Conservation (phyloP, 2,329 filamentous ascomycete genomes). For the Pseudogymnoascus sp. region DNA sequence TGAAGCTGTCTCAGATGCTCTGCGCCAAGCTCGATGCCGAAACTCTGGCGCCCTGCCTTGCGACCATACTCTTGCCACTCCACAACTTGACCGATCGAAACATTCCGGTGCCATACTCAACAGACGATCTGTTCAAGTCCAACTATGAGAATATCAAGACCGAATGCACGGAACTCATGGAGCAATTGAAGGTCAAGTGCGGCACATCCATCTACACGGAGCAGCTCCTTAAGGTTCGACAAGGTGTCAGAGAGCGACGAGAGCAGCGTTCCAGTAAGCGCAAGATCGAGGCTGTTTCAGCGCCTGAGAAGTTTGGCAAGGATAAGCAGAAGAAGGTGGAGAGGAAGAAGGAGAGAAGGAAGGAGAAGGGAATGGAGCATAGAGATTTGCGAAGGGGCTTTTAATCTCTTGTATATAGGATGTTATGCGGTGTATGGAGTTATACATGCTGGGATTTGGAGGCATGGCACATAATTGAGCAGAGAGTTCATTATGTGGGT, state of each 20-base stretch:
- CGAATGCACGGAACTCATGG: slow-evolving; percentile 69
- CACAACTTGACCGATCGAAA: slow-evolving; percentile 77
- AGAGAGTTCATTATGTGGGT: not conserved
- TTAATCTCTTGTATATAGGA: slow-evolving; percentile 7
- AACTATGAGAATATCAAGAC: slow-evolving; percentile 63
- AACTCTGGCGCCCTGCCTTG: slow-evolving; percentile 53
- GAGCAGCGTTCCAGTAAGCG: slow-evolving; percentile 73
- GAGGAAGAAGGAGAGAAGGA: slow-evolving; percentile 73
- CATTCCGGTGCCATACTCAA: slow-evolving; percentile 62
- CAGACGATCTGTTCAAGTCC: slow-evolving; percentile 59
- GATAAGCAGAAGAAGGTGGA: slow-evolving; percentile 79
- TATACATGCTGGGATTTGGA: not conserved
- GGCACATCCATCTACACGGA: slow-evolving; percentile 73
- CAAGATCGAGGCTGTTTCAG: slow-evolving; percentile 75
- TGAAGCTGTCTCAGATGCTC: slow-evolving; percentile 66
- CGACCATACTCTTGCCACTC: slow-evolving; percentile 57
- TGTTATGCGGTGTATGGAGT: slow-evolving; percentile 2
- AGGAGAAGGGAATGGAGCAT: slow-evolving; percentile 66
- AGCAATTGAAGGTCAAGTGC: slow-evolving; percentile 73
- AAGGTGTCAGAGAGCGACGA: slow-evolving; percentile 61
- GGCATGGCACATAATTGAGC: not conserved
- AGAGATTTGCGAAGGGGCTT: slow-evolving; percentile 48
- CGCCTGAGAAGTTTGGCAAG: slow-evolving; percentile 68
- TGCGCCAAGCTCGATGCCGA: slow-evolving; percentile 50
- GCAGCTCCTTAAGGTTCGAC: slow-evolving; percentile 62